Conservation (phyloP, 2,329 filamentous ascomycete genomes). For the Colletotrichum orchidophilum region DNA sequence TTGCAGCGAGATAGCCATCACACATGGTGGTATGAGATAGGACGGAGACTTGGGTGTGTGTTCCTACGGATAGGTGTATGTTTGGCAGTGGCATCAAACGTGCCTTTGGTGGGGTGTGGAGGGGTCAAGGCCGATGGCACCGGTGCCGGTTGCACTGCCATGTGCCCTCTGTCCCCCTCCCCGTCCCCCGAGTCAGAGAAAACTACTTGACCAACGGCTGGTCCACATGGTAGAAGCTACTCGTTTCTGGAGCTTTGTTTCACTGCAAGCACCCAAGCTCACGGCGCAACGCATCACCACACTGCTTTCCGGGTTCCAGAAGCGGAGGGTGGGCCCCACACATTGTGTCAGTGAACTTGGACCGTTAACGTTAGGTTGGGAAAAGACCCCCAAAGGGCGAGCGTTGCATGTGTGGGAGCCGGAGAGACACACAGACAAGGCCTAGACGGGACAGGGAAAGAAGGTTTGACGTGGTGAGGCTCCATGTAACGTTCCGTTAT, state of each 20-base stretch:
- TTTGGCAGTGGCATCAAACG: slow-evolving; percentile 19
- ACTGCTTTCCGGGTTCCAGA: slow-evolving; percentile 11
- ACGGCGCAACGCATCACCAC: slow-evolving; percentile 10
- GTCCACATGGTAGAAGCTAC: slow-evolving; percentile 22
- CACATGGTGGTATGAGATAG: slow-evolving; percentile 34
- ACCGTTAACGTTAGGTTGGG: neutral
- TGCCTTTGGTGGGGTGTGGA: slow-evolving; percentile 22
- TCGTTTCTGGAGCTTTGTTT: slow-evolving; percentile 24
- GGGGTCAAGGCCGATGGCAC: slow-evolving; percentile 6
- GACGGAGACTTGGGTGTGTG: neutral
- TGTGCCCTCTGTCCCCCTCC: slow-evolving; percentile 21
- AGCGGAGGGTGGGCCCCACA: slow-evolving; percentile 12
- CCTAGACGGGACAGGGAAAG: slow-evolving; percentile 6
- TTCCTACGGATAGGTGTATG: neutral
- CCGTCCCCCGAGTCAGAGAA: slow-evolving; percentile 21
- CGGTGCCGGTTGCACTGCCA: slow-evolving; percentile 21
- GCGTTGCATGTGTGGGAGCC: neutral
- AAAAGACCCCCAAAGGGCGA: neutral
- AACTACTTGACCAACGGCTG: slow-evolving; percentile 31
- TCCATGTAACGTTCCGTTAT: slow-evolving; percentile 35
- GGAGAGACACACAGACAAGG: slow-evolving; percentile 5
- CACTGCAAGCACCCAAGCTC: slow-evolving; percentile 31
- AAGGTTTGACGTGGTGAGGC: slow-evolving; percentile 33
- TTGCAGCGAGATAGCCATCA: slow-evolving; percentile 15
- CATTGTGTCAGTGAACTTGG: neutral